These are phyloP conservation scores for Casuarina equisetifolia DNA, from an alignment of 306 rosid genomes.

Conservation along the genomic window DNA sequence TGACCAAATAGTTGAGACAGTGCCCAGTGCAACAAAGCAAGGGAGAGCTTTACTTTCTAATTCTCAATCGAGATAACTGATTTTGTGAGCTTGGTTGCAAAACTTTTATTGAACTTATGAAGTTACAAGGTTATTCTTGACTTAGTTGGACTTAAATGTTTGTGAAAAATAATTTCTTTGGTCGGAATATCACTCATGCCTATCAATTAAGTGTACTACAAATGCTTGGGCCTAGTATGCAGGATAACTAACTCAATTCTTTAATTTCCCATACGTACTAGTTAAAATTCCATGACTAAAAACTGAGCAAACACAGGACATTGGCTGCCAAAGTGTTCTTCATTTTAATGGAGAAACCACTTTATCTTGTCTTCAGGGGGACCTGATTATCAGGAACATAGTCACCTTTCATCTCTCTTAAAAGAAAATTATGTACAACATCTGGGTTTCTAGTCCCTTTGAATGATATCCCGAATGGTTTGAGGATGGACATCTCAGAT, in stretches of 20 bases:
- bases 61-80: slow-evolving; percentile 17
- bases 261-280: no score
- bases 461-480: background rate
- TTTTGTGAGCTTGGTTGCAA: slow-evolving; percentile 1
- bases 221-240: no score
- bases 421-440: background rate
- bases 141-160: background rate
- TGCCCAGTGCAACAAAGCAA: slow-evolving; percentile 34
- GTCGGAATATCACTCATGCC: background rate
- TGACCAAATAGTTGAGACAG: slow-evolving; percentile 47
- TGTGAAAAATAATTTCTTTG: background rate
- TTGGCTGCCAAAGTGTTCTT: background rate
- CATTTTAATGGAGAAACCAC: background rate
- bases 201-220: background rate
- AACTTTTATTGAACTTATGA: slow-evolving; percentile 16
- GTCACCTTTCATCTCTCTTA: background rate
- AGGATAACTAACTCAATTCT: no score
- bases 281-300: no score
- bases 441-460: background rate
- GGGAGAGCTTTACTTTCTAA: slow-evolving; percentile 35
- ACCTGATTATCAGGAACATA: background rate
- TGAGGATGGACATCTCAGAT: background rate
- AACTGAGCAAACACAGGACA: background rate
- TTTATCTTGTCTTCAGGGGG: background rate
- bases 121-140: slow-evolving; percentile 7